These are phyloP conservation scores for Xylaria digitata DNA, from an alignment of 2,329 filamentous ascomycete species.

Conservation along the genomic window DNA sequence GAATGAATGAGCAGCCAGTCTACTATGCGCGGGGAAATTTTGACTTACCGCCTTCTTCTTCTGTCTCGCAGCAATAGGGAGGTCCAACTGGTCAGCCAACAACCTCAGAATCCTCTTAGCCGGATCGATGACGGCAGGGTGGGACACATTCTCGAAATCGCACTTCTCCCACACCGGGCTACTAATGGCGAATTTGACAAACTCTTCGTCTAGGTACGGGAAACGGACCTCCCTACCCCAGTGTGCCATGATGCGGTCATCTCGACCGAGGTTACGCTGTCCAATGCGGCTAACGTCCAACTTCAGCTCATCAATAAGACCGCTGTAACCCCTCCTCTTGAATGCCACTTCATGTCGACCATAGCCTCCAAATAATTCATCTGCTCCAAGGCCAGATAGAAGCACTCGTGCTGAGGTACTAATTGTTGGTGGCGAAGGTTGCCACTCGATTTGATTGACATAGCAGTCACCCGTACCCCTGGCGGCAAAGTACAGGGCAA, in stretches of 20 bases:
- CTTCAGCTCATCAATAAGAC: slow-evolving; percentile 82
- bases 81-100: slow-evolving; percentile 78
- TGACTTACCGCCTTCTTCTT: slow-evolving; percentile 86
- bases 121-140: slow-evolving; percentile 68
- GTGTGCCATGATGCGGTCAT: slow-evolving; percentile 89
- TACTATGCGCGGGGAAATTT: slow-evolving; percentile 30
- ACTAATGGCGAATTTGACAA: slow-evolving; percentile 83
- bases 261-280: slow-evolving; percentile 92
- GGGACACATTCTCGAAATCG: slow-evolving; percentile 73
- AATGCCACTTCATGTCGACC: slow-evolving; percentile 84
- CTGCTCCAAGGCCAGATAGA: slow-evolving; percentile 91
- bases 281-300: slow-evolving; percentile 88
- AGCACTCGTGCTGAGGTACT: slow-evolving; percentile 82
- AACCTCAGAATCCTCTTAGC: slow-evolving; percentile 85
- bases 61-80: slow-evolving; percentile 79
- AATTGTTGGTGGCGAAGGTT: slow-evolving; percentile 38
- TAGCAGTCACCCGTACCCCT: slow-evolving; percentile 71
- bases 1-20: slow-evolving; percentile 39
- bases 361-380: slow-evolving; percentile 96
- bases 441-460: slow-evolving; percentile 45
- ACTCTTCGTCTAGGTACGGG: slow-evolving; percentile 87
- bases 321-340: slow-evolving; percentile 72
- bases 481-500: slow-evolving; percentile 93
- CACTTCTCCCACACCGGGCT: slow-evolving; percentile 86
- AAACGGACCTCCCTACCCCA: slow-evolving; percentile 92